Percentiles rank a stretch among this genome's conserved stretches.
phyloP scores from a whole-genome alignment of 306 rosid species.

The Sesbania bispinosa region DNA sequence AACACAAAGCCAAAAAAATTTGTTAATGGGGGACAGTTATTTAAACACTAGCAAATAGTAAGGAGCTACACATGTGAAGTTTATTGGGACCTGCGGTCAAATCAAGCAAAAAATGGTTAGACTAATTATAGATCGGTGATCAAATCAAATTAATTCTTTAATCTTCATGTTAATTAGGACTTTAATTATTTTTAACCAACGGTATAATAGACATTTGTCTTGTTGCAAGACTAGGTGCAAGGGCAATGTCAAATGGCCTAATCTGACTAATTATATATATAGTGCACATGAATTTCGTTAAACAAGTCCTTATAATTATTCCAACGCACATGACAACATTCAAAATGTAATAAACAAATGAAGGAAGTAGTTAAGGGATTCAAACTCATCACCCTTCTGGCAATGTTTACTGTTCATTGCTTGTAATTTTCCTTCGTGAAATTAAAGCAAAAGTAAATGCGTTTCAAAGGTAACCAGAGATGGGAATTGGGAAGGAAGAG shows the following conservation, averaged over 20 bases:
- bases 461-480: neutral
- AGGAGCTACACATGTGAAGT: slow-evolving; percentile 37
- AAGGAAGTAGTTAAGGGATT: slow-evolving; percentile 7
- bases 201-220: slow-evolving; percentile 20
- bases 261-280: slow-evolving; percentile 9
- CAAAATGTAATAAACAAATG: neutral
- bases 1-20: neutral
- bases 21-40: slow-evolving; percentile 7
- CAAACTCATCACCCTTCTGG: slow-evolving; percentile 8
- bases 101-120: slow-evolving; percentile 19
- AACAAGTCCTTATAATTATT: slow-evolving; percentile 5
- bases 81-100: slow-evolving; percentile 34
- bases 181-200: slow-evolving; percentile 24
- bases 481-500: neutral
- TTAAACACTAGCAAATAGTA: neutral
- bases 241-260: slow-evolving; percentile 39
- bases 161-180: slow-evolving; percentile 7
- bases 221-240: slow-evolving; percentile 24
- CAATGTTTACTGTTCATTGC: neutral
- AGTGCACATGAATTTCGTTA: slow-evolving; percentile 35
- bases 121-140: neutral
- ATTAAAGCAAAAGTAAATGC: slow-evolving; percentile 39
- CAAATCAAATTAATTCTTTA: slow-evolving; percentile 22
- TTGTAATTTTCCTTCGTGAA: slow-evolving; percentile 16
- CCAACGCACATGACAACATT: slow-evolving; percentile 1